A percentile compares a stretch with the other conserved stretches of the same genome.
phyloP scores from a whole-genome alignment of 1,139 yeast genomes.

The Yamadazyma conglobata region DNA sequence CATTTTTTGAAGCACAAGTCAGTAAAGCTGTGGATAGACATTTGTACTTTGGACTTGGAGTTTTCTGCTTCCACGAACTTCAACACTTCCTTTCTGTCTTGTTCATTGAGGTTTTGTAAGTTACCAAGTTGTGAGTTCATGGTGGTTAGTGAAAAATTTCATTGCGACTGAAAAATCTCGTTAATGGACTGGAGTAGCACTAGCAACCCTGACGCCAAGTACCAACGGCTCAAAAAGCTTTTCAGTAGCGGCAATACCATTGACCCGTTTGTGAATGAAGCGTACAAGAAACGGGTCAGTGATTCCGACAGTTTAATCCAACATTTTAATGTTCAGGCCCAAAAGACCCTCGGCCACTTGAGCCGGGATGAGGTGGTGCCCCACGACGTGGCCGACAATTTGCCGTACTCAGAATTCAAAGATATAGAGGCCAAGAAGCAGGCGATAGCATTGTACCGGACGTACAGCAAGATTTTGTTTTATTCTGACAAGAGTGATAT shows the following conservation, averaged over 20 bases:
- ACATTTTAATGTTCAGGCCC: conserved; percentile 28
- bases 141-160: conserved; percentile 7
- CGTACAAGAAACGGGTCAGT: conserved; percentile 25
- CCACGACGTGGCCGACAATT: not conserved
- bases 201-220: not conserved
- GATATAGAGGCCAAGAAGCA: conserved; percentile 15
- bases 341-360: conserved; percentile 20
- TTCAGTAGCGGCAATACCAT: conserved; percentile 2
- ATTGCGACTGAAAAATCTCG: conserved; percentile 2
- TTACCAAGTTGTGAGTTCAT: conserved; percentile 7
- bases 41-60: conserved; percentile 83
- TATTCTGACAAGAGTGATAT: conserved; percentile 35
- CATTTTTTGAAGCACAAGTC: conserved; percentile 91
- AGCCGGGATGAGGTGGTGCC: conserved; percentile 8
- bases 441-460: conserved; percentile 27
- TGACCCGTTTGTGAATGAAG: conserved; percentile 13
- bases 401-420: conserved; percentile 2
- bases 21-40: conserved; percentile 81
- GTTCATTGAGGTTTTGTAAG: conserved; percentile 63
- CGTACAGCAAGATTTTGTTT: conserved; percentile 29
- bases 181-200: too few relatives aligned
- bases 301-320: conserved; percentile 28
- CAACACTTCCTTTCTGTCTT: conserved; percentile 70
- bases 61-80: conserved; percentile 79
- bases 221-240: conserved; percentile 3